These are phyloP conservation scores for Leishmania guyanensis DNA, from an alignment of 208 protist genomes.

Conservation along the genomic window DNA sequence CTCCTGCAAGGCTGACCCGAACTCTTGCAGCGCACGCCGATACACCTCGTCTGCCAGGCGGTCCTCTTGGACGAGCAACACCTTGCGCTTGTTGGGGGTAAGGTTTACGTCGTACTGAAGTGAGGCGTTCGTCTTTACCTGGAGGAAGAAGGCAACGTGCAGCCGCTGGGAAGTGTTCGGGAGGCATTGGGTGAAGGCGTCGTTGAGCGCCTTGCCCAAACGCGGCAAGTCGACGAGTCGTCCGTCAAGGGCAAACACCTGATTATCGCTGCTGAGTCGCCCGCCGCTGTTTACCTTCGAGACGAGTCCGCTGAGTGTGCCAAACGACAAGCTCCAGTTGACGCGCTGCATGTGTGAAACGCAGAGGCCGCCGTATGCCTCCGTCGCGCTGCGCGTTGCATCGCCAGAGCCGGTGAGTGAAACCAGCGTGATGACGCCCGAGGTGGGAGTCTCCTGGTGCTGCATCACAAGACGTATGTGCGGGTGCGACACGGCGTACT, in stretches of 20 bases:
- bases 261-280: slow-evolving; percentile 60
- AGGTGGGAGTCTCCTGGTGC: slow-evolving; percentile 51
- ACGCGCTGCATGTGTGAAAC: slow-evolving; percentile 59
- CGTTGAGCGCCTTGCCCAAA: slow-evolving; percentile 68
- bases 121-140: slow-evolving; percentile 36
- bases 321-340: slow-evolving; percentile 61
- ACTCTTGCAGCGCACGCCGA: slow-evolving; percentile 47
- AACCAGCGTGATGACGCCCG: slow-evolving; percentile 60
- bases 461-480: slow-evolving; percentile 63
- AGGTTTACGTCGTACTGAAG: slow-evolving; percentile 86
- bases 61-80: slow-evolving; percentile 55
- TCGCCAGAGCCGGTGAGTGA: slow-evolving; percentile 75
- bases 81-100: slow-evolving; percentile 76
- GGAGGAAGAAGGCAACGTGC: slow-evolving; percentile 76
- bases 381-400: slow-evolving; percentile 58
- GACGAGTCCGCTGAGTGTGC: slow-evolving; percentile 63
- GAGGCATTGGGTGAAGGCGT: slow-evolving; percentile 72
- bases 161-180: slow-evolving; percentile 73
- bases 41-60: slow-evolving; percentile 46
- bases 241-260: slow-evolving; percentile 79
- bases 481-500: slow-evolving; percentile 89
- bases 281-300: slow-evolving; percentile 57
- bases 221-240: slow-evolving; percentile 82
- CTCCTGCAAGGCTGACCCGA: slow-evolving; percentile 34
- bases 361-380: slow-evolving; percentile 82